A percentile compares a stretch with the other conserved stretches of the same genome.
These are phyloP conservation scores for Triglochin maritima DNA, from an alignment of 106 monocot species.

Conservation along the genomic window DNA sequence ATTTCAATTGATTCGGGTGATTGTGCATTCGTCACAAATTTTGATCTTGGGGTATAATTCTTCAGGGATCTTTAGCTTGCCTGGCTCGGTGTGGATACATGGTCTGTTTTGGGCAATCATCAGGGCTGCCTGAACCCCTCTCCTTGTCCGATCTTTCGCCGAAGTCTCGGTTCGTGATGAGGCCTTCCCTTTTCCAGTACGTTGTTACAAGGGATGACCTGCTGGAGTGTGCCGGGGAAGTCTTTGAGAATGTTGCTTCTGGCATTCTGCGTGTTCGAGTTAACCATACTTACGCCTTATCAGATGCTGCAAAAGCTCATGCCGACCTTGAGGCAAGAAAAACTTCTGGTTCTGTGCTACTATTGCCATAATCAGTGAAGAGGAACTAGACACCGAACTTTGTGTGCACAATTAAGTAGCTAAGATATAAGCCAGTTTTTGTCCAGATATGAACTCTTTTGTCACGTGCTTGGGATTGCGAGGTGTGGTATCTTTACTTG, in stretches of 20 bases:
- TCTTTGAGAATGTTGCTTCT: slow-evolving; percentile 48
- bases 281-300: slow-evolving; percentile 71
- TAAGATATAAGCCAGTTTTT: too few species aligned
- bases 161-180: slow-evolving; percentile 67
- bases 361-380: slow-evolving; percentile 24
- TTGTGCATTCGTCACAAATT: neutral
- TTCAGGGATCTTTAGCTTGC: slow-evolving; percentile 73
- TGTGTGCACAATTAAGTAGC: too few species aligned
- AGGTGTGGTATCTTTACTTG: neutral
- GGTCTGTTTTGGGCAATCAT: slow-evolving; percentile 86
- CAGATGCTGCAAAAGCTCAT: slow-evolving; percentile 70
- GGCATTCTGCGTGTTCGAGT: slow-evolving; percentile 59
- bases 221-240: slow-evolving; percentile 66
- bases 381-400: too few species aligned
- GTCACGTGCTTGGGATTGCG: neutral
- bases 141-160: slow-evolving; percentile 50
- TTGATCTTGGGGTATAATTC: neutral
- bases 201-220: slow-evolving; percentile 72
- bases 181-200: slow-evolving; percentile 70
- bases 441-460: neutral
- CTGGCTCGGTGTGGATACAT: slow-evolving; percentile 48
- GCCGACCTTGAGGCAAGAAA: slow-evolving; percentile 74
- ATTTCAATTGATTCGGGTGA: too few species aligned
- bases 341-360: slow-evolving; percentile 73
- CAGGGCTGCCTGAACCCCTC: slow-evolving; percentile 63